These are phyloP conservation scores for Dianthus caryophyllus DNA, from an alignment of 148 eudicot species.

Conservation along the genomic window DNA sequence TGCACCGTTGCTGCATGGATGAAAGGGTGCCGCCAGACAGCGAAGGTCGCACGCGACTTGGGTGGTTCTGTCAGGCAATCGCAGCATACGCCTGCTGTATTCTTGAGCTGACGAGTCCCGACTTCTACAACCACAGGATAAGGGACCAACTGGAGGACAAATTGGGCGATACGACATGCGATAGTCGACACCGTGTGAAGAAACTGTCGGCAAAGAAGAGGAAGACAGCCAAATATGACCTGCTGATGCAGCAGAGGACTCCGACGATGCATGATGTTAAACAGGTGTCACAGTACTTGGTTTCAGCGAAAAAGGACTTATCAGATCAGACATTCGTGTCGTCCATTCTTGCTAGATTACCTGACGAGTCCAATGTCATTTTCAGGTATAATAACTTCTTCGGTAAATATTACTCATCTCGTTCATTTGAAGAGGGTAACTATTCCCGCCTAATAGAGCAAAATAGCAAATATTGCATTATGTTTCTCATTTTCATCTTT, in stretches of 20 bases:
- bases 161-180: not conserved
- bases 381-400: too few relatives aligned
- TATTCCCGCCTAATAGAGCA: too few relatives aligned
- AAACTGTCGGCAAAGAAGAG: not conserved
- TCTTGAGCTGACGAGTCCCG: not conserved
- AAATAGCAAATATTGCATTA: too few relatives aligned
- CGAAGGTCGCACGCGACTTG: not conserved
- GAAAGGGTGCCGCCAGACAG: not conserved
- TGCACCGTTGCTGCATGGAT: not conserved
- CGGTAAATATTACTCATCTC: too few relatives aligned
- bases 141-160: not conserved
- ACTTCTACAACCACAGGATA: conserved; percentile 5
- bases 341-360: not conserved
- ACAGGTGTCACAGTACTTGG: not conserved
- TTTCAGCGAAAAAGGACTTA: not conserved
- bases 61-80: not conserved
- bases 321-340: not conserved
- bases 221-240: not conserved
- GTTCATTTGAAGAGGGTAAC: too few relatives aligned
- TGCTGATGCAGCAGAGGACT: not conserved
- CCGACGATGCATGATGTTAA: not conserved
- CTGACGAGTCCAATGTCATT: not conserved
- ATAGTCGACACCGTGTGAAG: not conserved
- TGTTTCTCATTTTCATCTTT: too few relatives aligned
- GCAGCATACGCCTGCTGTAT: not conserved